Evolutionary conservation across 257 asterid species (phyloP).

Genomic region (Euphrasia confusa): DNA sequence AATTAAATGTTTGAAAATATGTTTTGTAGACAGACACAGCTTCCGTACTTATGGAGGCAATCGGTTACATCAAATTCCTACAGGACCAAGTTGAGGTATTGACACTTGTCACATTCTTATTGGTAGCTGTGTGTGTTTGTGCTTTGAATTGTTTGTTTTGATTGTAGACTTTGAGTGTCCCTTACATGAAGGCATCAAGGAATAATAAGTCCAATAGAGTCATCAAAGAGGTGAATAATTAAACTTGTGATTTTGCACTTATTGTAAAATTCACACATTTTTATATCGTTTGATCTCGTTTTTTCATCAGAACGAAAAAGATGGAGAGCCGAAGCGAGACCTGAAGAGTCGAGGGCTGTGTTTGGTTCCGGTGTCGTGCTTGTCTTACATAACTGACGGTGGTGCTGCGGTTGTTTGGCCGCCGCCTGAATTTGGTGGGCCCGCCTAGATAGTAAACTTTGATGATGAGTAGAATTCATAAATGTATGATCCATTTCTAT

Average conservation of each 20-base stretch:
- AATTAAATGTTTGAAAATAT: constrained; percentile 31
- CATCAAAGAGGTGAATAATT: constrained; percentile 52
- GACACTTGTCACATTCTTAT: constrained; percentile 35
- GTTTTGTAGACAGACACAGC: constrained; percentile 87
- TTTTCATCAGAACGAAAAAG: constrained; percentile 25
- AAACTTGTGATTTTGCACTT: too few relatives aligned
- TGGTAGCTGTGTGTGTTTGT: constrained; percentile 26
- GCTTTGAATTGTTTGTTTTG: not conserved
- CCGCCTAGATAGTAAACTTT: constrained; percentile 31
- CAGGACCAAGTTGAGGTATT: constrained; percentile 85
- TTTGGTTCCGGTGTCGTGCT: constrained; percentile 72
- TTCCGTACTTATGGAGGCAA: constrained; percentile 95
- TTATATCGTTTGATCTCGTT: not conserved
- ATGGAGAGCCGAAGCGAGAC: constrained; percentile 50
- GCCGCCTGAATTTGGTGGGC: constrained; percentile 56
- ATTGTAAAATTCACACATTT: too few relatives aligned
- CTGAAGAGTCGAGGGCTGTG: constrained; percentile 77
- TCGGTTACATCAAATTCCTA: constrained; percentile 89
- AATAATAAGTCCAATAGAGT: constrained; percentile 47
- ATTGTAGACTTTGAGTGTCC: constrained; percentile 77
- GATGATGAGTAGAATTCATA: not conserved
- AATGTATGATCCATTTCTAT: constrained; percentile 6
- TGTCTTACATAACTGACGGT: constrained; percentile 59
- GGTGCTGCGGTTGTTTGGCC: constrained; percentile 72
- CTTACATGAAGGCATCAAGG: constrained; percentile 73